Evolutionary conservation across 306 rosid species (phyloP), one percentile per base, ranked within the genome.

Genomic region (Geum urbanum): DNA sequence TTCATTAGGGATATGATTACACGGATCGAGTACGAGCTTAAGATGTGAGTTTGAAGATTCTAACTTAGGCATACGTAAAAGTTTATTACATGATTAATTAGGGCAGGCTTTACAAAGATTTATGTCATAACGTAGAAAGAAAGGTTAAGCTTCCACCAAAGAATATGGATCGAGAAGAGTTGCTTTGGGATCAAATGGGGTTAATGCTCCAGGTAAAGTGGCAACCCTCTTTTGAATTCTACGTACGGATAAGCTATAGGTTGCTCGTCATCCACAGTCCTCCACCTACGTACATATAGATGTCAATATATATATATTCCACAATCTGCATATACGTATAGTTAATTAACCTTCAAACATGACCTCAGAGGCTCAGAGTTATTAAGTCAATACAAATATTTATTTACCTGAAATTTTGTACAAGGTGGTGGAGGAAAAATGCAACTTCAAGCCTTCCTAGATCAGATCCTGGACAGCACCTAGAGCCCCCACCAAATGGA

Each of bases 401-500:
- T 57, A 57, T 4, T 57, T 57, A 79, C 82, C 75, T 69, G 68
- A 54, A 79, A 69, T 44, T 74, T 66, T 74, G 75, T 52, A 79
- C 82, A 63, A 79, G 79, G 72, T 74, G 82, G 69, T 79, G 82
- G 63, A 79, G 76, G 43, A 79, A 79, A 62, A 79, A 39, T 5
- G 82, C 75, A 46, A 64, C 79, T 66, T 79, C 82, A 57, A 79
- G 44, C 78, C 37, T 73, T 6, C 72, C 82, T 68, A 79, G 76
- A 24, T 79, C 82, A 48, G 76, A 74, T 12, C 79, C 82, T 13
- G 82, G 82, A 39, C 82, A 78, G 16, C 75, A 78, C 74, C 82
- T 78, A 8, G 78, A 39, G 8, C 82, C 82, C 35, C 82, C 82
- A 47, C 82, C 82, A 70, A 79, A 79, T 50, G 82, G 79, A 74